Evolutionary conservation across 2,329 filamentous ascomycete genomes (phyloP).

Genomic region (Clathrospora elynae): DNA sequence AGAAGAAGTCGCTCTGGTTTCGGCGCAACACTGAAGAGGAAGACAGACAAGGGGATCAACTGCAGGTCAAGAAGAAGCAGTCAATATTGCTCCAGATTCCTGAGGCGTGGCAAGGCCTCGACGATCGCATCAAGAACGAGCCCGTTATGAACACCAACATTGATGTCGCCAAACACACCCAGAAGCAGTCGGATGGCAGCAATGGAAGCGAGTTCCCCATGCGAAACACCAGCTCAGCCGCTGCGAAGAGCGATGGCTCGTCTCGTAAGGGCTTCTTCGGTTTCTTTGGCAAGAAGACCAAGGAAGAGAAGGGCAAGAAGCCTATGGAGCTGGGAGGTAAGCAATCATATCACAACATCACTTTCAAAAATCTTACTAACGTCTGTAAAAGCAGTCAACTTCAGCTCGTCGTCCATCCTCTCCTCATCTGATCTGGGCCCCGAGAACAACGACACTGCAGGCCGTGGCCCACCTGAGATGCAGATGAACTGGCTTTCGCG

Average conservation of each 20-base stretch:
- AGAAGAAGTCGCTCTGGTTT: slow-evolving; percentile 57
- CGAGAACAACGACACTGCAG: slow-evolving; percentile 49
- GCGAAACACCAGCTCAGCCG: slow-evolving; percentile 41
- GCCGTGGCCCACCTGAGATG: slow-evolving; percentile 47
- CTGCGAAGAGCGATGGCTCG: slow-evolving; percentile 47
- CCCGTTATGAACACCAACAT: slow-evolving; percentile 4
- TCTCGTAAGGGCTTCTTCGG: slow-evolving; percentile 55
- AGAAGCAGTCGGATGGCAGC: slow-evolving; percentile 37
- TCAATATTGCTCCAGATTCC: slow-evolving; percentile 39
- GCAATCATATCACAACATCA: slow-evolving; percentile 15
- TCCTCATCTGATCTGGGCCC: slow-evolving; percentile 44
- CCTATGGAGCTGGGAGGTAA: slow-evolving; percentile 48
- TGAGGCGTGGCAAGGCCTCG: slow-evolving; percentile 44
- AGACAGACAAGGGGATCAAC: slow-evolving; percentile 31
- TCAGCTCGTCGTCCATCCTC: slow-evolving; percentile 39
- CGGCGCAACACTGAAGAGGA: slow-evolving; percentile 44
- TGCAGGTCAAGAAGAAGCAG: slow-evolving; percentile 36
- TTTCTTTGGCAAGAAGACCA: slow-evolving; percentile 58
- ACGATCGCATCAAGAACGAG: slow-evolving; percentile 42
- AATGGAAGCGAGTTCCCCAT: slow-evolving; percentile 53
- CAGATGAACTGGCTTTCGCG: slow-evolving; percentile 82
- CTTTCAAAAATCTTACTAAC: slow-evolving; percentile 26
- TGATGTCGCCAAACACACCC: slow-evolving; percentile 20
- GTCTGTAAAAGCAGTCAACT: slow-evolving; percentile 25
- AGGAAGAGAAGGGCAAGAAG: slow-evolving; percentile 46